A percentile compares a stretch with the other conserved stretches of the same genome.
Conservation (phyloP, 331 rosid genomes). For the Rhamnella rubrinervis region DNA sequence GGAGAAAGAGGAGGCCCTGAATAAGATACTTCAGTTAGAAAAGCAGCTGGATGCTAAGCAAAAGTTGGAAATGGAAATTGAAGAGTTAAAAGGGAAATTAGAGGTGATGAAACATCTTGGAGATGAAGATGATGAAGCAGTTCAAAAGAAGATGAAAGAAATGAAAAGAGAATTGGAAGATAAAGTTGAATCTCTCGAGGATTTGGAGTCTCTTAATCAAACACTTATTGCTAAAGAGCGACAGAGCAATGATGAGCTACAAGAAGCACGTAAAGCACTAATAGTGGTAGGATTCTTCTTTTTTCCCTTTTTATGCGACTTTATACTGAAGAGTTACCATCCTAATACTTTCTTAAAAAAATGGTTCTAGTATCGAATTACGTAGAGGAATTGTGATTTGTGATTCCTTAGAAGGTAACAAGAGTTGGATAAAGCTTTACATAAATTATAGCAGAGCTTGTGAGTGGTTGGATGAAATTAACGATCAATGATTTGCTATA, state of each 20-base stretch:
- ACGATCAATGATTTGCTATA: neutral
- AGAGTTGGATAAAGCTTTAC: neutral
- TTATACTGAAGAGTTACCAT: neutral
- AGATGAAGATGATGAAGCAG: slow-evolving; percentile 77
- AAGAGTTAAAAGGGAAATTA: slow-evolving; percentile 79
- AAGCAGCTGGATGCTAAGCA: slow-evolving; percentile 89
- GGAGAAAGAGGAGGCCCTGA: slow-evolving; percentile 81
- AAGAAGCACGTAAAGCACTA: slow-evolving; percentile 76
- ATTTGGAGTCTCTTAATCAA: slow-evolving; percentile 46
- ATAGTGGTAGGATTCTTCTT: slow-evolving; percentile 41
- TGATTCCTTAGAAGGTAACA: neutral
- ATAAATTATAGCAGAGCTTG: neutral
- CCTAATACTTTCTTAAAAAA: neutral
- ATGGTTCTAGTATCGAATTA: neutral
- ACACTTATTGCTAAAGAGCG: slow-evolving; percentile 75
- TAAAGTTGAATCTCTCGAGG: slow-evolving; percentile 47
- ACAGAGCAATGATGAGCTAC: slow-evolving; percentile 83
- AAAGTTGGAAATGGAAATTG: slow-evolving; percentile 89
- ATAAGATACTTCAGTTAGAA: slow-evolving; percentile 74
- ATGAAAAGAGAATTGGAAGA: slow-evolving; percentile 56
- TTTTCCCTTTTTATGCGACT: neutral
- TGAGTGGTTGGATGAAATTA: neutral
- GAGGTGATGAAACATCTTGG: slow-evolving; percentile 95
- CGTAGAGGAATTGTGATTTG: neutral
- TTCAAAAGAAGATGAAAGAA: slow-evolving; percentile 71